Base-by-base conservation (phyloP, 2,329 filamentous ascomycete species). In the Fusarium subtropicale region DNA sequence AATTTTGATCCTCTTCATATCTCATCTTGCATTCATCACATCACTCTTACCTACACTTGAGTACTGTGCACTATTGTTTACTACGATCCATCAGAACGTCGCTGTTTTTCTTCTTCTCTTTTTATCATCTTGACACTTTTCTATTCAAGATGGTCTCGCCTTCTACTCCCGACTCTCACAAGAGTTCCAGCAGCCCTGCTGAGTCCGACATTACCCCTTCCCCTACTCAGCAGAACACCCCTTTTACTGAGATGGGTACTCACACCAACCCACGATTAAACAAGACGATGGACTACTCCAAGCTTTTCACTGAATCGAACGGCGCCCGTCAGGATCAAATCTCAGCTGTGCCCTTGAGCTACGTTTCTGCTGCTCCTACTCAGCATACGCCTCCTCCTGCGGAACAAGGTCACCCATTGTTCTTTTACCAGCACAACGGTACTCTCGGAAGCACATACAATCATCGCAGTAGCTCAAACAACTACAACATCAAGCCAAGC, bases 221-320 rank as follows among this genome's bases (percentile, higher is more conserved):
- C 5, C 47, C 62, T 36, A 33, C 56, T 22, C 47, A 64, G 33
- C 45, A 50, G 36, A 66, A 34, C 22, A 65, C 66, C 24, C 66
- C 66, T 5, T 69, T 69, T 24, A 69, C 66, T 42, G 67, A 55
- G 12, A 42, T 55, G 31, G 60, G 60, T 28, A 69, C 44, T 20
- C 41, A 42, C 13, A 50, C 53, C 18, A 45, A 56, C 11, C 44
- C 39, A 20, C 55, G 34, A 42, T 33, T 28, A 38, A 61, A 66
- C 12, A 42, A 30, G 12, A 24, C 36, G 26, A 61, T 51, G 45
- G 12, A 7, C 3, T 45, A 45, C 30, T 44, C 36, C 1, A 39
- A 61, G 33, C 22, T 46, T 34, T 38, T 28, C 31, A 39, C 36
- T 13, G 36, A 53, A 24, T 58, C 63, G 20, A 59, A 59, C 6